phyloP scores from a whole-genome alignment of 78 protist genomes.

The Dictyostelium citrinum region DNA sequence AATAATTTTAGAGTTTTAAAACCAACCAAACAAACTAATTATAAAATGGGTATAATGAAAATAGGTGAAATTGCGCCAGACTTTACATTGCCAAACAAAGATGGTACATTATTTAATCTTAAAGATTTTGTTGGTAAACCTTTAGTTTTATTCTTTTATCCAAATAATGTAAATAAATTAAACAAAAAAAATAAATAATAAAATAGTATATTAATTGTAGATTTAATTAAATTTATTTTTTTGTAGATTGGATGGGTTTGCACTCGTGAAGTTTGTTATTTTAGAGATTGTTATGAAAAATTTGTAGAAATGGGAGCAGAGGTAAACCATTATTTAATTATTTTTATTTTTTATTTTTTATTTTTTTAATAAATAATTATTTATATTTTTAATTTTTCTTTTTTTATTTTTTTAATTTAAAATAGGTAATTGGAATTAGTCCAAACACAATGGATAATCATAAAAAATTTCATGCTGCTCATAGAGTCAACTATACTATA shows the following conservation, averaged over 20 bases:
- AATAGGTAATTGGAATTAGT: constrained; percentile 53
- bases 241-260: background rate
- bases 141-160: constrained; percentile 14
- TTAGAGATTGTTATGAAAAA: constrained; percentile 20
- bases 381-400: background rate
- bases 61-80: constrained; percentile 65
- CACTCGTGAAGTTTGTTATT: background rate
- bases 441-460: constrained; percentile 35
- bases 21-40: no score
- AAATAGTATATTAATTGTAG: no score
- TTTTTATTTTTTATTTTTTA: background rate
- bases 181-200: no score
- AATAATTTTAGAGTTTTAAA: no score
- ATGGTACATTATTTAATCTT: background rate
- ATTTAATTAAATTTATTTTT: no score
- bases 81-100: background rate
- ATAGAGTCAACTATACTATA: constrained; percentile 16
- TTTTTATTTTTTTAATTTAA: background rate
- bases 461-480: constrained; percentile 10
- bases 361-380: background rate
- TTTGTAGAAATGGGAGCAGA: constrained; percentile 16
- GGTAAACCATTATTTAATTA: no score
- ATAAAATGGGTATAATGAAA: constrained; percentile 3
- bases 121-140: background rate
- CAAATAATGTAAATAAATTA: background rate